Conservation (phyloP, 345 rosid genomes). For the Rhodomyrtus tomentosa region DNA sequence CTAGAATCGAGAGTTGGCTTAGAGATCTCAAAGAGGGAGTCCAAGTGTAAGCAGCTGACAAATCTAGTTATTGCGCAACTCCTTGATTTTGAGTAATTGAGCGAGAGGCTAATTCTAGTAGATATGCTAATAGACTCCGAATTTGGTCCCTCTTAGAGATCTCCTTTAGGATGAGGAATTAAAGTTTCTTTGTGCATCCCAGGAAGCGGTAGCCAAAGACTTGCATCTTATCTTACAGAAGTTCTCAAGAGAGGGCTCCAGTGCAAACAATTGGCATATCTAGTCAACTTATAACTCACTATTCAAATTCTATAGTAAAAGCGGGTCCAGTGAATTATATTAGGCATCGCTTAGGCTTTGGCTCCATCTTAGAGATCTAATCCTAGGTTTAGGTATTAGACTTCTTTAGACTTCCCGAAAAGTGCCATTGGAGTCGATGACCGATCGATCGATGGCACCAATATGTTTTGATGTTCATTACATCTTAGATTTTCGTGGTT, state of each 20-base stretch:
- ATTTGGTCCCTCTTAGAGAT: neutral
- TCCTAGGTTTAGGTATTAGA: neutral
- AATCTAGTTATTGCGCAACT: fast-evolving
- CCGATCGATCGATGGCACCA: neutral
- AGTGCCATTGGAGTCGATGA: neutral
- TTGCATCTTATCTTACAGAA: neutral
- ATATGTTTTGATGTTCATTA: neutral
- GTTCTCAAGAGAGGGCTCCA: neutral
- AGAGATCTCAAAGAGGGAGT: neutral
- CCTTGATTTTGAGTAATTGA: neutral
- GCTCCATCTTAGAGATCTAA: neutral
- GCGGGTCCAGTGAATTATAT: neutral
- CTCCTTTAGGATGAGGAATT: neutral
- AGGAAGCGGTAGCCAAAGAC: neutral
- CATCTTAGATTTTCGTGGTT: neutral
- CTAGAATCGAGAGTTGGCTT: neutral
- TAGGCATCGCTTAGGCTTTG: neutral
- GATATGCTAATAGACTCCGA: neutral
- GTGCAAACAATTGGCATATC: neutral
- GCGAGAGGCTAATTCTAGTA: neutral
- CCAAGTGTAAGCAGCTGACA: neutral
- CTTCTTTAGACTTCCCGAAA: neutral
- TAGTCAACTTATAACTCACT: neutral
- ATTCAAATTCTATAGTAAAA: neutral
- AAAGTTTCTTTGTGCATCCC: neutral